Evolutionary conservation across 257 asterid species (phyloP), one percentile per base, ranked within the genome.

Genomic region (Solanum paucissectum): DNA sequence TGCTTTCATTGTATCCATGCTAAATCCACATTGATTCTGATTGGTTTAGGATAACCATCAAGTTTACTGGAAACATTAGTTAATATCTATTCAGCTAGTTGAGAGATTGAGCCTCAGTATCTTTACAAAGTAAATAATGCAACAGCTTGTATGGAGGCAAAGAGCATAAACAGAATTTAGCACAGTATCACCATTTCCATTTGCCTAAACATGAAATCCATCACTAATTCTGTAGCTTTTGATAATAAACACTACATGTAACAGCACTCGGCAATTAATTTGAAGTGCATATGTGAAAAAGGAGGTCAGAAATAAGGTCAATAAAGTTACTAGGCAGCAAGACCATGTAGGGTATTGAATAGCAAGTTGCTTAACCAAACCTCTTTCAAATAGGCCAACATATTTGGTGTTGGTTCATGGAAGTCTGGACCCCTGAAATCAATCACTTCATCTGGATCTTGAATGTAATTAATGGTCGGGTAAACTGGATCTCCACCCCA

Each of bases 401-500:
- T 93, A 91, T 95, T 87, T 40, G 99, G 99, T 87, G 99, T 97
- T 85, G 99, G 99, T 90, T 97, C 99, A 18, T 97, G 99, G 89
- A 97, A 97, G 86, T 97, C 98, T 37, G 99, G 95, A 88, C 98
- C 98, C 91, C 99, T 92, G 92, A 86, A 97, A 93, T 97, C 99
- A 85, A 95, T 95, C 90, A 95, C 96, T 90, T 91, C 98, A 85
- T 97, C 84, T 76, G 99, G 99, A 88, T 97, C 99, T 93, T 97
- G 99, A 90, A 97, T 95, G 91, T 97, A 97, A 88, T 97, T 97
- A 32, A 97, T 89, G 13, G 99, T 97, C 33, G 99, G 99, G 90
- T 97, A 97, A 88, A 97, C 99, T 29, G 99, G 99, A 88, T 96
- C 99, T 87, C 99, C 99, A 87, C 99, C 99, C 99, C 99, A 96